Percentiles rank a stretch among this genome's conserved stretches.
phyloP scores from a whole-genome alignment of 768 basidiomycete species.

The Termitomyces sp. region DNA sequence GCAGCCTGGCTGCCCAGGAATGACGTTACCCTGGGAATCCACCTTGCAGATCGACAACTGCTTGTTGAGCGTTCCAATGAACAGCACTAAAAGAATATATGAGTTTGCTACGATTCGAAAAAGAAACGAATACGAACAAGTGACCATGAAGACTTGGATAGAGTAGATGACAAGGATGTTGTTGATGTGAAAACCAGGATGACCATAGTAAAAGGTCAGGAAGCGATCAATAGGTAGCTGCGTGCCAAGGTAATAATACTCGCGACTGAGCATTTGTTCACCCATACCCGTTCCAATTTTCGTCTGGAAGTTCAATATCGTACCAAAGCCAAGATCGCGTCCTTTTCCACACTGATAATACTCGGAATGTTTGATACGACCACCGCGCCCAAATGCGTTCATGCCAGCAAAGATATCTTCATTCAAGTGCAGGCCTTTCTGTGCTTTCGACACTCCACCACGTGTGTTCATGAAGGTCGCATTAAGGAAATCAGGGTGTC shows the following conservation, averaged over 20 bases:
- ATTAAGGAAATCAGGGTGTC: conserved; percentile 98
- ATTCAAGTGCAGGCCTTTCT: conserved; percentile 97
- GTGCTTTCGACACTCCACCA: conserved; percentile 97
- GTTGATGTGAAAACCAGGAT: conserved; percentile 99
- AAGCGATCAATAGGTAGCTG: conserved; percentile 98
- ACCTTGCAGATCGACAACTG: conserved; percentile 83
- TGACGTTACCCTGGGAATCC: conserved; percentile 73
- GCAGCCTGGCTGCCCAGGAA: conserved; percentile 85
- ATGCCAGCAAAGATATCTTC: conserved; percentile 99
- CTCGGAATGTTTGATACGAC: conserved; percentile 98
- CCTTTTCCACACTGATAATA: conserved; percentile 99
- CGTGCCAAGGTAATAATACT: conserved; percentile 98
- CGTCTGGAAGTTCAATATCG: conserved; percentile 99
- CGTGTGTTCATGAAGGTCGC: conserved; percentile 98
- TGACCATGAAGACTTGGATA: conserved; percentile 96
- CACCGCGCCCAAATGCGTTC: conserved; percentile 97
- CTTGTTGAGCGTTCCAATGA: conserved; percentile 95
- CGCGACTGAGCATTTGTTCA: conserved; percentile 98
- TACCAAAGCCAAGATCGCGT: conserved; percentile 98
- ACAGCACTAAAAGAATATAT: conserved; percentile 36
- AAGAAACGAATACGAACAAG: conserved; percentile 47
- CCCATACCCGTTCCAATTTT: conserved; percentile 99
- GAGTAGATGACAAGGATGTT: conserved; percentile 99
- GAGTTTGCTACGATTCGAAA: not conserved
- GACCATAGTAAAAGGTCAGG: conserved; percentile 99